These are phyloP conservation scores for Canavalia ensiformis DNA, from an alignment of 306 rosid genomes.

Conservation along the genomic window DNA sequence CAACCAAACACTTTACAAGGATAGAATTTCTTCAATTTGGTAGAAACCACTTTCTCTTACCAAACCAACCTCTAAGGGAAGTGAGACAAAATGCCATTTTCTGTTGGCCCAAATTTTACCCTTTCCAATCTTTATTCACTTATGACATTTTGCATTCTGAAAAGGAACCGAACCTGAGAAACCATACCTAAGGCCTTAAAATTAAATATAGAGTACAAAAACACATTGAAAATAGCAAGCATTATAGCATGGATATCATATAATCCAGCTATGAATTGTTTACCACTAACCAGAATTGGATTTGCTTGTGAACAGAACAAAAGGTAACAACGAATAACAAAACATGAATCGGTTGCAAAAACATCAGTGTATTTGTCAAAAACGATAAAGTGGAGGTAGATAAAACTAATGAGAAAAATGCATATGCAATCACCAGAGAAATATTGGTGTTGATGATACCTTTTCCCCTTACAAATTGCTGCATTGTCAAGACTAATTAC, in stretches of 20 bases:
- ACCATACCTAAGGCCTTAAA: background rate
- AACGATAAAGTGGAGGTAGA: background rate
- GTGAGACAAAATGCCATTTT: background rate
- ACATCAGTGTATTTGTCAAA: too few species aligned
- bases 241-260: background rate
- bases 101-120: background rate
- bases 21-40: slow-evolving; percentile 28
- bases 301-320: background rate
- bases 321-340: too few species aligned
- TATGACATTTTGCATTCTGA: background rate
- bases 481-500: background rate
- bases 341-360: too few species aligned
- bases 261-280: background rate
- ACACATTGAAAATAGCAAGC: background rate
- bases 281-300: background rate
- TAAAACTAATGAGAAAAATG: background rate
- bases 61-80: slow-evolving; percentile 26
- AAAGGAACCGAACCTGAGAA: background rate
- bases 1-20: slow-evolving; percentile 29
- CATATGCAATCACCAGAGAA: background rate
- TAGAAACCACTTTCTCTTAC: slow-evolving; percentile 36
- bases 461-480: background rate
- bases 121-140: background rate
- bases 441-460: background rate
- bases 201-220: background rate